Conservation (phyloP, 148 eudicot species). For the Fagopyrum homotropicum region DNA sequence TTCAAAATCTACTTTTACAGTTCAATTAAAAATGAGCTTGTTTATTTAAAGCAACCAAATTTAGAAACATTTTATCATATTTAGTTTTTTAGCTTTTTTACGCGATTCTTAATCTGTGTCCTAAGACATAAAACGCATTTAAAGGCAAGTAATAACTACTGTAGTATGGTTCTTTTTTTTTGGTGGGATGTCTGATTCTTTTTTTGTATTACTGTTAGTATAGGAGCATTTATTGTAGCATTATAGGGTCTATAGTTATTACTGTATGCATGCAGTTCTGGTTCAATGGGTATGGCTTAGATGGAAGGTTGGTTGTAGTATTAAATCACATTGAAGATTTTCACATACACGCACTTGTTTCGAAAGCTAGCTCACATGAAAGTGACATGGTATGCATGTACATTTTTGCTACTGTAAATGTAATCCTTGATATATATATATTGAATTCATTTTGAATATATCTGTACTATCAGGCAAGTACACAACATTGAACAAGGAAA, state of each 20-base stretch:
- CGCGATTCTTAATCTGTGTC: too few relatives aligned
- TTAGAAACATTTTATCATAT: too few relatives aligned
- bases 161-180: too few relatives aligned
- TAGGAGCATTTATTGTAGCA: background rate
- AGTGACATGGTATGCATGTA: background rate
- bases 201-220: background rate
- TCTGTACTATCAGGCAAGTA: background rate
- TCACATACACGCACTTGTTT: background rate
- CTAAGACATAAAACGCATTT: too few relatives aligned
- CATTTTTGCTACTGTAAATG: background rate
- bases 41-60: background rate
- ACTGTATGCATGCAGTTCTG: background rate
- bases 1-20: background rate
- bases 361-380: background rate
- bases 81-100: too few relatives aligned
- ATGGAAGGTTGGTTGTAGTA: background rate
- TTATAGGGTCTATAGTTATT: background rate
- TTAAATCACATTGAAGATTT: background rate
- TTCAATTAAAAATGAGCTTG: background rate
- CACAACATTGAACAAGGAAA: background rate
- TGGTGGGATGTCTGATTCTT: too few relatives aligned
- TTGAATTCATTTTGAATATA: background rate
- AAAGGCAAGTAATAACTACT: too few relatives aligned
- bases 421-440: background rate
- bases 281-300: background rate